Evolutionary conservation across 2,329 filamentous ascomycete genomes (phyloP), one percentile per base, ranked within the genome.

Genomic region (Aspergillus uvarum): DNA sequence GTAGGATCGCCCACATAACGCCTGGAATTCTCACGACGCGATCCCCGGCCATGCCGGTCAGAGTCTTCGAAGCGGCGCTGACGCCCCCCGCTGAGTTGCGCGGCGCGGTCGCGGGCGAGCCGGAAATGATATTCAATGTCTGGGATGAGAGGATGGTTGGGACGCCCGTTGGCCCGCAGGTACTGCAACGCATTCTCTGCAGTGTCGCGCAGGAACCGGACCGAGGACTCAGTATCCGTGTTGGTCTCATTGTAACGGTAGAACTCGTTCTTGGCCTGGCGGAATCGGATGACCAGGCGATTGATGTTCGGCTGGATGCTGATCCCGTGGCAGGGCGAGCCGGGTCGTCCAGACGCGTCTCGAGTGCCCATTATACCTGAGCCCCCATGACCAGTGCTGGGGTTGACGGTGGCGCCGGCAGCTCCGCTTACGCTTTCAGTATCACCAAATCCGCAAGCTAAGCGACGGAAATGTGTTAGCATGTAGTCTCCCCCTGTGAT

Each of bases 151-250:
- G 58, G 56, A 54, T 77, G 68, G 11, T 72, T 63, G 3, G 60
- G 54, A 19, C 64, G 54, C 10, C 63, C 65, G 22, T 68, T 65
- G 10, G 67, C 56, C 26, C 65, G 60, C 8, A 80, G 65, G 51
- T 76, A 76, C 14, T 68, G 65, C 16, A 78, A 66, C 1, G 72
- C 67, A 56, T 79, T 79, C 59, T 80, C 77, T 5, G 77, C 76
- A 1, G 76, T 79, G 63, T 80, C 77, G 3, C 77, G 75, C 26
- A 80, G 72, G 53, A 79, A 80, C 52, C 74, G 74, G 24, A 76
- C 74, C 1, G 71, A 66, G 22, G 67, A 63, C 38, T 68, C 63
- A 32, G 65, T 66, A 4, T 66, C 59, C 3, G 66, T 56, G 31
- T 72, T 62, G 31, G 56, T 61, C 42, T 67, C 57, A 42, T 68